These are phyloP conservation scores for Thermomyces lanuginosus DNA, from an alignment of 2,329 filamentous ascomycete species.

Conservation along the genomic window DNA sequence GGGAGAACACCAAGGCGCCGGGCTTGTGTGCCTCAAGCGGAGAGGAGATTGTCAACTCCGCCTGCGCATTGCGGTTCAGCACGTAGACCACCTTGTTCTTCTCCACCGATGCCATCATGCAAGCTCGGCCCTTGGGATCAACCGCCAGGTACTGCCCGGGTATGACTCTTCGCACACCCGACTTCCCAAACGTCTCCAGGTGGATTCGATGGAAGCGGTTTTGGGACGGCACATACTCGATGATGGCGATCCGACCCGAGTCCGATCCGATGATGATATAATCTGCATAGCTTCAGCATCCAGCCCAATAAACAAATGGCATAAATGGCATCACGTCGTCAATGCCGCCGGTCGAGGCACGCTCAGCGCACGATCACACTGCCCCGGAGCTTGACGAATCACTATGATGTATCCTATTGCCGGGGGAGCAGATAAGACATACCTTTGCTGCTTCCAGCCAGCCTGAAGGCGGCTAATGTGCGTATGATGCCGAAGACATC, in stretches of 20 bases:
- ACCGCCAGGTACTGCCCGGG: constrained; percentile 92
- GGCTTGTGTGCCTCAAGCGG: constrained; percentile 91
- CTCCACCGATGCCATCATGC: constrained; percentile 82
- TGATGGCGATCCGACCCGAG: constrained; percentile 82
- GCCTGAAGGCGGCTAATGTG: constrained; percentile 69
- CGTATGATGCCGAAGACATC: constrained; percentile 95
- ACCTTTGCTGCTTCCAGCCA: constrained; percentile 94
- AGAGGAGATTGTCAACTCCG: constrained; percentile 90
- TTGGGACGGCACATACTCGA: constrained; percentile 75
- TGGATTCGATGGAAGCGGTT: constrained; percentile 82
- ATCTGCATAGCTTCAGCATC: constrained; percentile 46
- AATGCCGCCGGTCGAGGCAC: constrained; percentile 20
- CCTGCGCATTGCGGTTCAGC: constrained; percentile 84
- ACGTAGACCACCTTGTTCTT: constrained; percentile 99
- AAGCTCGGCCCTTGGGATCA: constrained; percentile 89
- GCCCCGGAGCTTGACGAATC: constrained; percentile 48
- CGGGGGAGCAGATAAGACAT: constrained; percentile 29
- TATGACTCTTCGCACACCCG: constrained; percentile 78
- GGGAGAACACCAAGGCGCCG: constrained; percentile 72
- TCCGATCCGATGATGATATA: constrained; percentile 92
- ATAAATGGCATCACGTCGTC: constrained; percentile 11
- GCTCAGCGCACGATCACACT: constrained; percentile 29
- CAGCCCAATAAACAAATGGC: constrained; percentile 14
- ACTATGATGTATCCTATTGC: constrained; percentile 48
- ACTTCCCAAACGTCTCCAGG: constrained; percentile 96